Evolutionary conservation across 305 asterid species (phyloP).

Genomic region (Fraxinus dipetala): DNA sequence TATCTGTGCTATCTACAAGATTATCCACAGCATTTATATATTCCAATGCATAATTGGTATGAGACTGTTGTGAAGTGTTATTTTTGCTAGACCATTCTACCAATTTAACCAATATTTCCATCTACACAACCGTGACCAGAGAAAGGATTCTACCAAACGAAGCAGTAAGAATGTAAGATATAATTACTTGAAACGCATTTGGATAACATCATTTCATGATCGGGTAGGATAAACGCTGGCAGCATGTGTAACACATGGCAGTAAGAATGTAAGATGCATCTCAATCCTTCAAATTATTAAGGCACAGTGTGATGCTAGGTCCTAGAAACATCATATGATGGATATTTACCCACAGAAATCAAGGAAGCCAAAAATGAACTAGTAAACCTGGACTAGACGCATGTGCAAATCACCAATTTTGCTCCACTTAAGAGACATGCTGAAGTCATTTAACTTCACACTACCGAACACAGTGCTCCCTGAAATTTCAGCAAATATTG

Average conservation of each 20-base stretch:
- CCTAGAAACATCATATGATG: background rate
- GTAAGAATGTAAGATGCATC: background rate
- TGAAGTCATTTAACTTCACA: conserved; percentile 52
- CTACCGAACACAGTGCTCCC: conserved; percentile 51
- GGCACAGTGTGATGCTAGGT: conserved; percentile 4
- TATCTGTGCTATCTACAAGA: background rate
- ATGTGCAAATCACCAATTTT: conserved; percentile 73
- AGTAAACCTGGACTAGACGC: conserved; percentile 68
- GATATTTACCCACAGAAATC: background rate
- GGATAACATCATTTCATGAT: background rate
- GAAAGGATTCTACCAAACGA: background rate
- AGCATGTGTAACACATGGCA: background rate
- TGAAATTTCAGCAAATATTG: conserved; percentile 51
- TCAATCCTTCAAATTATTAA: background rate
- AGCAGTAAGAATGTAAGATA: background rate
- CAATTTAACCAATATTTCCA: background rate
- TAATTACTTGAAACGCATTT: background rate
- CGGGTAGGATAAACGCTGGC: background rate
- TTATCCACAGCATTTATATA: background rate
- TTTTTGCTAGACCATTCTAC: background rate
- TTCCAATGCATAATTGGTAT: background rate
- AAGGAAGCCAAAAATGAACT: conserved; percentile 10
- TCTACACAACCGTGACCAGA: background rate
- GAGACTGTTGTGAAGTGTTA: background rate
- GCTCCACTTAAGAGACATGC: conserved; percentile 82